Base-by-base conservation (phyloP, 257 asterid species). In the Anisodus acutangulus region DNA sequence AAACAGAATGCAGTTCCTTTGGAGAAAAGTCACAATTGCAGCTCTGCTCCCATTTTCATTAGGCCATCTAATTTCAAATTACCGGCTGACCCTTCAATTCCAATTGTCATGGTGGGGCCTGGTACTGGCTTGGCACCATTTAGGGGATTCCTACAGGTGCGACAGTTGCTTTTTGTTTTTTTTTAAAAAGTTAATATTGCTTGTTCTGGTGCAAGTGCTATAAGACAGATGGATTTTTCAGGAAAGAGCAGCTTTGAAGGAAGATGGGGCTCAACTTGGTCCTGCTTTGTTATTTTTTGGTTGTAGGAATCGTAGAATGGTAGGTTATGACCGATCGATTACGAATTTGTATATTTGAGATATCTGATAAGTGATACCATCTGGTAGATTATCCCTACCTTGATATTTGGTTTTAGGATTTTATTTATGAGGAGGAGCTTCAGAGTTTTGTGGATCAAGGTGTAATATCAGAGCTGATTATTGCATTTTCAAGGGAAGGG, bases 111-210 rank as follows among this genome's bases (percentile, higher is more conserved):
- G 97, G 91, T 93, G 43, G 97, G 97, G 74, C 97, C 95, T 68
- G 97, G 97, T 66, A 91, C 97, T 83, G 93, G 97, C 78, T 85
- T 93, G 92, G 94, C 97, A 78, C 97, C 97, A 78, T 93, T 93
- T 76, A 91, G 95, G 83, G 97, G 95, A 85, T 91, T 93, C 81
- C 88, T 93, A 62, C 93, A 91, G 94, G 94, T 91, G 71, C 35
- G 17, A 10, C 17, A 15, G 31, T 60, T 67, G 69, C 19, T 47
- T n/a, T 79, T 60, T 41, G 41, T 78, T 17, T 17, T 68, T 84
- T 78, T 79, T 2, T 13, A 6, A 54, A 51, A 51, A 54, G 1
- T 4, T 5, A 57, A 16, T 71, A 39, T 67, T 86, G 62, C 45
- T 63, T 12, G 26, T 17, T 6, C 19, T 35, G 31, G 84, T 51